Evolutionary conservation across 169 alveolate genomes (phyloP).

Genomic region (Plasmodium chabaudi): DNA sequence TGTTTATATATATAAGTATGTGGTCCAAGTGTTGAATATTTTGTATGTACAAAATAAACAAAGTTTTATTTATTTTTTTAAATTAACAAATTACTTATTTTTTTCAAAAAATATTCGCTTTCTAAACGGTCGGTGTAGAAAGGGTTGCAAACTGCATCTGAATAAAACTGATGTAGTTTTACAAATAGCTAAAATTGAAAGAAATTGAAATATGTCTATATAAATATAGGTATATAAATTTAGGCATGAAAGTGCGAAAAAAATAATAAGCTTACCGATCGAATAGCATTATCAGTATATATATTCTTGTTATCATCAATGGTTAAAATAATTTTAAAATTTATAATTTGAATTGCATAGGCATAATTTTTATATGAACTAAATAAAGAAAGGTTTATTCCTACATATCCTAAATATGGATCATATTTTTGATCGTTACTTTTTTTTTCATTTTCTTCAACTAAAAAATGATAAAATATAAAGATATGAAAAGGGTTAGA

Average conservation of each 20-base stretch:
- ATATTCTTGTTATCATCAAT: slow-evolving; percentile 51
- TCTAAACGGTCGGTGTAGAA: slow-evolving; percentile 40
- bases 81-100: slow-evolving; percentile 48
- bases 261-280: slow-evolving; percentile 21
- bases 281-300: slow-evolving; percentile 48
- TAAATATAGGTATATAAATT: not conserved
- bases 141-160: slow-evolving; percentile 66
- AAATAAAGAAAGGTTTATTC: slow-evolving; percentile 66
- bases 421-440: slow-evolving; percentile 36
- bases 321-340: slow-evolving; percentile 43
- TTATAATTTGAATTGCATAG: slow-evolving; percentile 28
- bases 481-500: not conserved
- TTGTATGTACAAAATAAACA: not conserved
- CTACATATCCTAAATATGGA: slow-evolving; percentile 61
- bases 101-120: slow-evolving; percentile 24
- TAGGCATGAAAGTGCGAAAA: not conserved
- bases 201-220: not conserved
- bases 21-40: no score
- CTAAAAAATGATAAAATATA: not conserved
- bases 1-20: not conserved
- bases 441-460: slow-evolving; percentile 36
- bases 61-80: slow-evolving; percentile 16
- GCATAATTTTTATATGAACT: slow-evolving; percentile 68
- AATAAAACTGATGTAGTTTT: slow-evolving; percentile 52
- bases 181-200: slow-evolving; percentile 15